phyloP scores from a whole-genome alignment of 768 basidiomycete genomes.

The Tephrocybe sp. region DNA sequence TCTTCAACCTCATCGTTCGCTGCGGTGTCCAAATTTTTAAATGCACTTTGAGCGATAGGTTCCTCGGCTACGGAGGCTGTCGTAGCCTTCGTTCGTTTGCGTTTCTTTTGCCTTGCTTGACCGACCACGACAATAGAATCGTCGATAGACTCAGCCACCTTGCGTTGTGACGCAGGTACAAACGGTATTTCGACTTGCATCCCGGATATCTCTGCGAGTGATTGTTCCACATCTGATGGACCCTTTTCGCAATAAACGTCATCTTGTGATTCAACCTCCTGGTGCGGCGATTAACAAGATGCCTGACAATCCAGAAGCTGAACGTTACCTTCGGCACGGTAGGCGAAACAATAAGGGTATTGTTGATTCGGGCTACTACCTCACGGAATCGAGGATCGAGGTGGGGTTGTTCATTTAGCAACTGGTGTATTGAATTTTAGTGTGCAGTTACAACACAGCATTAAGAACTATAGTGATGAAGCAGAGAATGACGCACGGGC shows the following conservation, averaged over 20 bases:
- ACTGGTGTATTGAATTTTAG: neutral
- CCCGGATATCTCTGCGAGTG: conserved; percentile 27
- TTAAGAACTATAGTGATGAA: neutral
- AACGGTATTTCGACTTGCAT: conserved; percentile 75
- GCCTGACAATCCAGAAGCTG: neutral
- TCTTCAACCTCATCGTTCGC: conserved; percentile 19
- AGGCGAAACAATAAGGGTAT: conserved; percentile 59
- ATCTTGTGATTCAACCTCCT: conserved; percentile 2
- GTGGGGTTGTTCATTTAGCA: conserved; percentile 8
- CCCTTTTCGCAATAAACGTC: conserved; percentile 12
- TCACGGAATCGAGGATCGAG: conserved; percentile 40
- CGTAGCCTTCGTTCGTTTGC: conserved; percentile 46
- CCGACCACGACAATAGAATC: conserved; percentile 76
- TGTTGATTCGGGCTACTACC: conserved; percentile 65
- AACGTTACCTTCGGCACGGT: conserved; percentile 39
- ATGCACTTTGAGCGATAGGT: conserved; percentile 16
- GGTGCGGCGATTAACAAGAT: neutral
- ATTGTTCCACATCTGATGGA: conserved; percentile 7
- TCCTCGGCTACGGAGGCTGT: conserved; percentile 15
- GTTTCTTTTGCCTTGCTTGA: conserved; percentile 59
- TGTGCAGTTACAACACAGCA: neutral
- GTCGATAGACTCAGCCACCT: conserved; percentile 32
- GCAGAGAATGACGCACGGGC: conserved; percentile 5
- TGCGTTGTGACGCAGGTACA: conserved; percentile 64
- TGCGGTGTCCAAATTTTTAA: conserved; percentile 20